Base-by-base conservation (phyloP, 2,329 filamentous ascomycete genomes). In the Monosporascus sp. region DNA sequence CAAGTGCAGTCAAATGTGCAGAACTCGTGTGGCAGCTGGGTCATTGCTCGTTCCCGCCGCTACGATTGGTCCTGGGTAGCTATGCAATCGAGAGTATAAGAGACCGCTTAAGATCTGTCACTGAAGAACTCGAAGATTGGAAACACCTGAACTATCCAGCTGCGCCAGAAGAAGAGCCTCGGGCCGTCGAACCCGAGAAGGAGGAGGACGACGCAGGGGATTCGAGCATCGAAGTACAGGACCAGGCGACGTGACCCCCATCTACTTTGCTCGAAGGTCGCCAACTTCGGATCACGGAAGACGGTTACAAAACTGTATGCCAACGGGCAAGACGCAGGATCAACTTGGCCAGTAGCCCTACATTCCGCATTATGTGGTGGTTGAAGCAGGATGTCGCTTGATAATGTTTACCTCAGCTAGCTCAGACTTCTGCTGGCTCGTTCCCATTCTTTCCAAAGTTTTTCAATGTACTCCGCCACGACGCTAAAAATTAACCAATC, bases 71-170 rank as follows among this genome's bases (percentile, higher is more conserved):
- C n/a, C 72, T 97, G 24, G 94, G 94, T 0, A 95, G 86, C 59
- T 97, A 96, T 73, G 93, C 94, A 1, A 93, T 97, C 38, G 93
- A 99, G 70, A 97, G 92, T 69, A 95, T 97, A 49, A 79, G 94
- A 17, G 94, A 99, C 72, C 80, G 93, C 20, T 72, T 97, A 65
- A 82, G 91, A 60, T 93, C 88, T 56, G 90, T 97, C 41, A 97
- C 92, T 14, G 94, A 97, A 71, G 94, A 99, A 75, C 82, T 95
- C 60, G 91, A 95, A 72, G 91, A 95, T 67, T 96, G 91, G 90
- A 94, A 92, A 65, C 87, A 93, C 66, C 74, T 95, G 31, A 89
- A 89, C 68, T 92, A 91, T 60, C 74, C 81, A 0, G 65, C 71
- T 38, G 68, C 72, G 16, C 66, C 74, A 0, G 76, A 77, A 54